Evolutionary conservation across 2,329 filamentous ascomycete species (phyloP), one percentile per base, ranked within the genome.

Genomic region (Colletotrichum shisoi): DNA sequence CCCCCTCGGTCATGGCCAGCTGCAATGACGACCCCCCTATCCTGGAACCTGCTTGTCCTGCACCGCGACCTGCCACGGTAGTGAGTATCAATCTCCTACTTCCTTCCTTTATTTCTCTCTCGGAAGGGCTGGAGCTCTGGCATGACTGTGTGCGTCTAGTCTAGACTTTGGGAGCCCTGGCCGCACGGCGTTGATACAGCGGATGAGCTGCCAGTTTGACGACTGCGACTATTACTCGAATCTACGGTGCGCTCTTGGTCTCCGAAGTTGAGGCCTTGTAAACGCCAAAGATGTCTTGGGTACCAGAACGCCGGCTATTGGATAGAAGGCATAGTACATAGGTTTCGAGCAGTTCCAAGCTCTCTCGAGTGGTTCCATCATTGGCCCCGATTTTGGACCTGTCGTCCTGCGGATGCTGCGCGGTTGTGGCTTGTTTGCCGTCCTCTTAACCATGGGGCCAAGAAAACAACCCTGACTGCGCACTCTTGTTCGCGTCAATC

Each of bases 391-490:
- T 46, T 46, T 46, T 9, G n/a, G n/a, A 46, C 19, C 24, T 24
- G 44, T 46, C 44, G 44, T 46, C 44, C 44, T 46, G 44, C 44
- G 19, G 44, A 24, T 46, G 44, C 44, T 21, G 19, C 44, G 44
- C 44, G 44, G 44, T 46, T 21, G 44, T 46, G 44, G 44, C 44
- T 46, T 46, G 19, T 46, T 46, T 46, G n/a, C 19, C 24, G 44
- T 46, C 19, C 44, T 46, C 45, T 46, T 24, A 24, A 46, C 19
- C 19, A 46, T 46, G 45, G 44, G 46, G 24, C 46, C 46, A 31
- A 49, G 46, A 49, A 49, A 49, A 49, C 46, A 49, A 49, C 46
- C 46, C 31, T 49, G 46, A 49, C 46, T 49, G 46, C 46, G 46
- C 46, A 49, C 46, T 49, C 46, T 48, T 49, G 46, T 24, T 24